Base-by-base conservation (phyloP, 495 filamentous ascomycete species). In the Articulospora tetracladia region DNA sequence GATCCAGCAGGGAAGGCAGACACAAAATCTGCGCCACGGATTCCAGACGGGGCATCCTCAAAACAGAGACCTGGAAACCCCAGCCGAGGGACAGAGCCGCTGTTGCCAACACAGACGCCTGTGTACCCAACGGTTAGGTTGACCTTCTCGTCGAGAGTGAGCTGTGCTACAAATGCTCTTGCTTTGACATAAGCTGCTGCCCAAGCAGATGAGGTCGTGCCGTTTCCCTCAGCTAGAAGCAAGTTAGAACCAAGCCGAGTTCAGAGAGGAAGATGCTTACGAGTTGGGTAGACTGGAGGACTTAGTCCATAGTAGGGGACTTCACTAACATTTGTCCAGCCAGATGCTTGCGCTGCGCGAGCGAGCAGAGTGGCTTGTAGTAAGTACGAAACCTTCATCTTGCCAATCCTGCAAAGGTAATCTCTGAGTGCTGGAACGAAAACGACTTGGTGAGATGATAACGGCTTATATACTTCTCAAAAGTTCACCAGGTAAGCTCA, bases 1-100 rank as follows among this genome's bases (percentile, higher is more conserved):
- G 92, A 82, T 22, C 91, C 92, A 3, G 90, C 85, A 7, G 89
- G 83, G 71, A 96, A 96, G 1, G 83, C 91, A 0, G 90, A 90
- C 62, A 84, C 86, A 70, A 87, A 89, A 69, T 93, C 89, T 25
- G 78, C 82, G 83, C 59, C 60, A 12, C 61, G 32, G 10, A 64
- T 55, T 10, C 65, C 84, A 25, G 84, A 68, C 0, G 83, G 83
- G 0, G 79, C 79, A 61, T 86, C 83, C 58, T 85, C 83, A 0
- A 84, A 64, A 68, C 83, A 86, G 27, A 86, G 66, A 27, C 77
- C 74, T 3, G 82, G 82, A 63, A 82, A 86, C 27, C 65, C 66
- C 63, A 86, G 85, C 1, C 81, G 79, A 48, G 66, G 66, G 26
- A 79, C 73, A 0, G 81, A 68, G 15, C 76, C 67, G 12, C 83